Base-by-base conservation (phyloP, 805 yeast species). In the Candida patagonica region DNA sequence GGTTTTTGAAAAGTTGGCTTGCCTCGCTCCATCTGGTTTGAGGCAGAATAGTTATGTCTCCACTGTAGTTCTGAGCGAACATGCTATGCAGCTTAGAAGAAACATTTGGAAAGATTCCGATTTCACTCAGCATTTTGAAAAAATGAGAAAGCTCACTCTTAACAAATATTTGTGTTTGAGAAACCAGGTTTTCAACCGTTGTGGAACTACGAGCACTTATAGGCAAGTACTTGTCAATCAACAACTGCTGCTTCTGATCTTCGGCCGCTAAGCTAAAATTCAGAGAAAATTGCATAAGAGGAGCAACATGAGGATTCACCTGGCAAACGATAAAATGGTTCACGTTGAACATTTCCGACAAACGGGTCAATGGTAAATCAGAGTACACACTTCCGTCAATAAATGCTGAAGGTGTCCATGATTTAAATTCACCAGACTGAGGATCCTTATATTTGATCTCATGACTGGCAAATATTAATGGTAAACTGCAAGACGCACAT, bases 261-360 rank as follows among this genome's bases (percentile, higher is more conserved):
- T 15, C 13, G 13, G 26, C 16, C 3, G 21, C 23, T 4, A 27
- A 16, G 17, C 27, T 22, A 12, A 33, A 13, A 12, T 23, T 33
- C 30, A 53, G 54, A 6, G 49, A 40, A n/a, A 56, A 26, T 13
- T 46, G 45, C 50, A 92, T 66, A 37, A 89, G 71, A 0, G 98
- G 98, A 2, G 83, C 84, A 12, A 92, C 94, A 57, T 92, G 98
- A 0, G 96, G 94, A 55, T 92, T 92, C 1, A 92, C 98, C 58
- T 92, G 99, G 34, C 95, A 89, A 0, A 96, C 98, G 50, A 92
- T 87, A 46, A 92, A 88, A 59, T 92, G 96, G 57, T 92, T 95
- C 23, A 92, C 96, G 54, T 92, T 89, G 59, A 92, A 92, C 95
- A 92, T 87, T 56, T 92, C 98, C 16, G 94, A 80, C 17, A 92